Evolutionary conservation across 1,284 basidiomycete species (phyloP), one percentile per base, ranked within the genome.

Genomic region (Sanghuangporus sanghuang): DNA sequence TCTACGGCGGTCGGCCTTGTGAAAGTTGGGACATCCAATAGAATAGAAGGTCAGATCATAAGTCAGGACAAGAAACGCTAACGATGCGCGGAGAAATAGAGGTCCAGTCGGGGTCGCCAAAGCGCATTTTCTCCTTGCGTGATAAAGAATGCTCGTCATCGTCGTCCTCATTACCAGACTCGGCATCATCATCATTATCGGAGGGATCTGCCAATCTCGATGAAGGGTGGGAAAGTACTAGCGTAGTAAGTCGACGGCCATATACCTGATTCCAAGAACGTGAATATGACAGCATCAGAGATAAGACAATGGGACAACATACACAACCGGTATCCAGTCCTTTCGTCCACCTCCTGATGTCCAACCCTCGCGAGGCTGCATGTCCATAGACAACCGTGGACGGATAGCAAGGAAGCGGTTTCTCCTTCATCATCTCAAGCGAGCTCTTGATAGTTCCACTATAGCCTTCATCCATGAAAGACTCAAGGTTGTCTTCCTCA

Each of bases 311-410:
- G 36, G 38, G n/a, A 38, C 16, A 35, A 78, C 84, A 69, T 70
- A 94, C 87, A 70, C 93, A 95, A 6, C 91, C 93, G 0, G 89
- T 83, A 72, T 96, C 93, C 44, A 95, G 73, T 1, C 93, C 93
- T 65, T 93, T 77, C 1, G 85, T 84, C 87, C 89, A 94, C 36
- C 87, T 79, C 67, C 89, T 87, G 68, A 92, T 75, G 71, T 94
- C 90, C 8, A 95, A 77, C 16, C 90, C 90, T 21, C 90, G 78
- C 2, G 81, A 76, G 3, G 93, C 92, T 6, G 89, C 81, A 70
- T 95, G 93, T 0, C 92, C 93, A 71, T 94, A 95, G 7, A 95
- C 75, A n/a, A 93, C 85, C 32, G 83, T 90, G 0, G 86, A 81
- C 3, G 92, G 90, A 68, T 85, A 82, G 71, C 93, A 95, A 3